phyloP scores from a whole-genome alignment of 2,329 filamentous ascomycete genomes.

The Blumeriella jaapii region DNA sequence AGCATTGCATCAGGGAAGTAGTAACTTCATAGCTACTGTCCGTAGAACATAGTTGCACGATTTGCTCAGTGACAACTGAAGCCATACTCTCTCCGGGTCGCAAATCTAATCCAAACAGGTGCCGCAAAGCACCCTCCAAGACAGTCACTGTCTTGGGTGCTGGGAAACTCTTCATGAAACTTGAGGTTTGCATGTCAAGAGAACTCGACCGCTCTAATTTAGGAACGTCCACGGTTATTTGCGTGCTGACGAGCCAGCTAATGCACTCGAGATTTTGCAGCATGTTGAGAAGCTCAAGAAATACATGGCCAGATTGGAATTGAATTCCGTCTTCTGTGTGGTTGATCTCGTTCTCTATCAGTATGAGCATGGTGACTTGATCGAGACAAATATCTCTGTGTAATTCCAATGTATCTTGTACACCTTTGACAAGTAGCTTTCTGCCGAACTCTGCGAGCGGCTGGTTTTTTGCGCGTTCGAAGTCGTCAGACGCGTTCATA shows the following conservation, averaged over 20 bases:
- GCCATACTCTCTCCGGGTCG: conserved; percentile 40
- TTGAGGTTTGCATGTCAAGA: conserved; percentile 19
- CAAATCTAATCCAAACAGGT: conserved; percentile 50
- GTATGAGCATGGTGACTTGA: conserved; percentile 69
- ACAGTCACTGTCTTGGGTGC: conserved; percentile 41
- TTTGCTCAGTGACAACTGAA: conserved; percentile 52
- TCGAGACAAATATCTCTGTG: conserved; percentile 69
- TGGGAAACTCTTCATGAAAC: conserved; percentile 30
- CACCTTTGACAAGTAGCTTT: conserved; percentile 61
- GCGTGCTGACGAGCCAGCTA: conserved; percentile 52
- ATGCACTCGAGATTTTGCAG: conserved; percentile 66
- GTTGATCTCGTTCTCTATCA: conserved; percentile 76
- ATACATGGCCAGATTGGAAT: conserved; percentile 61
- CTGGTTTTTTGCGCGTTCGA: conserved; percentile 14
- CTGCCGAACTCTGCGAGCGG: conserved; percentile 66
- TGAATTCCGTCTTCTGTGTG: conserved; percentile 56
- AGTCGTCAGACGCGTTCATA: conserved; percentile 32
- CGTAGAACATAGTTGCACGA: conserved; percentile 51
- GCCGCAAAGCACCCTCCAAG: conserved; percentile 47
- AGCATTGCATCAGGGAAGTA: conserved; percentile 49
- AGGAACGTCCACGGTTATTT: conserved; percentile 39
- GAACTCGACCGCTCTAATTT: conserved; percentile 31
- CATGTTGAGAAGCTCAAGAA: conserved; percentile 55
- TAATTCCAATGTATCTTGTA: conserved; percentile 65
- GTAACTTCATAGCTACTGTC: conserved; percentile 56